phyloP scores from a whole-genome alignment of 1,139 yeast species.

The Pichiaceae sp. region DNA sequence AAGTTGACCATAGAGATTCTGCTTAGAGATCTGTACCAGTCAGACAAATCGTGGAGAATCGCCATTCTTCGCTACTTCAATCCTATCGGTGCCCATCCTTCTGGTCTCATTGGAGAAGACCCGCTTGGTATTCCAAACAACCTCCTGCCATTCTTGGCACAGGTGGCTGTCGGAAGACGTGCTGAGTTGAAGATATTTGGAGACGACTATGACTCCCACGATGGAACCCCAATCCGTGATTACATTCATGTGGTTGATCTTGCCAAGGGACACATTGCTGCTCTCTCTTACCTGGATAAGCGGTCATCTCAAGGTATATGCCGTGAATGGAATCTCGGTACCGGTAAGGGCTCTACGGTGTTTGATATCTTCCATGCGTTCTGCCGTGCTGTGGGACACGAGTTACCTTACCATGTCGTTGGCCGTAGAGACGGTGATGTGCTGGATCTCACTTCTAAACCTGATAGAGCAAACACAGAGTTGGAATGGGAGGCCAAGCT shows the following conservation, averaged over 20 bases:
- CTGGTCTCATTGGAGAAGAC: conserved; percentile 3
- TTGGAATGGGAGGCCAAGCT: conserved; percentile 1
- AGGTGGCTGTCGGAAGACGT: conserved; percentile 2
- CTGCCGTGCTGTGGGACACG: conserved; percentile 1
- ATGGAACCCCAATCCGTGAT: conserved; percentile 3
- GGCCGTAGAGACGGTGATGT: conserved; percentile 3
- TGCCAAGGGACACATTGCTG: conserved; percentile 3
- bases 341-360: conserved; percentile 3
- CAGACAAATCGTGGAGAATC: conserved; percentile 1
- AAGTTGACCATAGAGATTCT: conserved; percentile 1
- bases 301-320: not conserved
- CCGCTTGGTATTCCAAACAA: conserved; percentile 3
- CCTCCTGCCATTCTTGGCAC: conserved; percentile 2
- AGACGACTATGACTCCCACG: conserved; percentile 3
- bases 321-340: conserved; percentile 3
- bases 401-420: conserved; percentile 1
- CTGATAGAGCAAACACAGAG: conserved; percentile 1
- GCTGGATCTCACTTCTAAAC: not conserved
- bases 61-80: conserved; percentile 2
- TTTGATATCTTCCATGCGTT: conserved; percentile 2
- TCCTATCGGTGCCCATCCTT: conserved; percentile 2
- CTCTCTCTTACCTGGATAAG: not conserved
- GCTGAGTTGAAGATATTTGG: conserved; percentile 1
- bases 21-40: not conserved
- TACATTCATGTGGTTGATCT: conserved; percentile 2